phyloP scores from a whole-genome alignment of 192 early-diverging fungal species.

The Entomortierella parvispora region DNA sequence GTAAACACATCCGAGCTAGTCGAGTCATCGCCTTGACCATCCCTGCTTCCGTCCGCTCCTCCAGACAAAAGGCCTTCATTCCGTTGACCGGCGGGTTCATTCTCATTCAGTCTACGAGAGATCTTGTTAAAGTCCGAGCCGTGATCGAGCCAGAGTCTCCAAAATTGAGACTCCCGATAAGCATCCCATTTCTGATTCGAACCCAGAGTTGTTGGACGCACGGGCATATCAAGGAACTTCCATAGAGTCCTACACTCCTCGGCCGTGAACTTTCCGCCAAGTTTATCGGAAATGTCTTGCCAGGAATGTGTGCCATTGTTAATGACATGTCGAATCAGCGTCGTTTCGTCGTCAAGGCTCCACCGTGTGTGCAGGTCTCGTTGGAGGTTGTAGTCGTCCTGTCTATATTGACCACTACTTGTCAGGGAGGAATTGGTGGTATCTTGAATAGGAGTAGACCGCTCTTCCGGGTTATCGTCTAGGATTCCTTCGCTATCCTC shows the following conservation, averaged over 20 bases:
- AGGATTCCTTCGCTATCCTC: slow-evolving; percentile 4
- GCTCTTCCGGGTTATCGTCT: slow-evolving; percentile 4
- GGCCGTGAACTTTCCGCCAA: slow-evolving; percentile 17
- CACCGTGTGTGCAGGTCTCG: slow-evolving; percentile 13
- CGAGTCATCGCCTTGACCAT: no score
- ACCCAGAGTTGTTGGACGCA: neutral
- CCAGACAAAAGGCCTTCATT: no score
- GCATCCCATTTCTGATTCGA: slow-evolving; percentile 9
- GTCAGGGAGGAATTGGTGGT: neutral
- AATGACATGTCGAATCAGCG: slow-evolving; percentile 41
- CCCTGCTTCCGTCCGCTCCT: no score
- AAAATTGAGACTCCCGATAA: slow-evolving; percentile 22
- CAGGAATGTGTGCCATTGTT: slow-evolving; percentile 23
- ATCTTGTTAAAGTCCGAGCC: slow-evolving; percentile 32
- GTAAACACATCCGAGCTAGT: neutral
- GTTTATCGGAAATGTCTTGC: slow-evolving; percentile 16
- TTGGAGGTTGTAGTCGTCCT: slow-evolving; percentile 15
- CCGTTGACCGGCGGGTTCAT: no score
- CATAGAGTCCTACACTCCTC: slow-evolving; percentile 41
- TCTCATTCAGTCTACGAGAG: slow-evolving; percentile 3
- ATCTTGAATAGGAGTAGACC: neutral
- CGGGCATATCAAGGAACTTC: slow-evolving; percentile 47
- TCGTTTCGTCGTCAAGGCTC: slow-evolving; percentile 23
- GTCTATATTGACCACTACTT: neutral
- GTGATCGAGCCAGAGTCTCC: slow-evolving; percentile 30